phyloP scores from a whole-genome alignment of 352 stramenopile species.

The Phytopythium litorale region DNA sequence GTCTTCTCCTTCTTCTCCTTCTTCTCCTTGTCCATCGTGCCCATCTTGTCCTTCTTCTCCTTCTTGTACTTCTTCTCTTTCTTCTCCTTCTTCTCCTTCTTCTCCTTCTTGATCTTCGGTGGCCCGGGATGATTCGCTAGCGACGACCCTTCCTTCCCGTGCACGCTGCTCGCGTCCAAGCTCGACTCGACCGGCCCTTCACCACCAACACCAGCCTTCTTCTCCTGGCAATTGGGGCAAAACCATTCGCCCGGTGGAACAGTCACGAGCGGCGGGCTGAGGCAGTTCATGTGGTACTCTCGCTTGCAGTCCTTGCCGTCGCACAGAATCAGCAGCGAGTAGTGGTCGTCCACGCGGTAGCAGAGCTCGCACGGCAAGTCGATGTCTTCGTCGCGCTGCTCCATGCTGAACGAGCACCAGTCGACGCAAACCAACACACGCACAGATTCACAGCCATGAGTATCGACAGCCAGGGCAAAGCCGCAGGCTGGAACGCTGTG shows the following conservation, averaged over 20 bases:
- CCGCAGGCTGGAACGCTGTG: background rate
- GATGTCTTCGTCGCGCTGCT: slow-evolving; percentile 51
- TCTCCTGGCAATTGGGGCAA: slow-evolving; percentile 60
- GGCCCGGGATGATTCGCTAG: slow-evolving; percentile 5
- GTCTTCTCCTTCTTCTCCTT: slow-evolving; percentile 53
- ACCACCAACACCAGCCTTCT: slow-evolving; percentile 24
- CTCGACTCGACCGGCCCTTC: slow-evolving; percentile 13
- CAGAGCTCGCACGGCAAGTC: slow-evolving; percentile 83
- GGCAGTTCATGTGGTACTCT: slow-evolving; percentile 86
- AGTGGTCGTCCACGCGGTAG: slow-evolving; percentile 78
- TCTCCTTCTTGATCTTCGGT: slow-evolving; percentile 51
- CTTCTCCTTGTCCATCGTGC: slow-evolving; percentile 27
- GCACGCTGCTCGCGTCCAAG: background rate
- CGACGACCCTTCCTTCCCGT: slow-evolving; percentile 4
- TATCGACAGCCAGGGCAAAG: background rate
- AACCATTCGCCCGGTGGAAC: slow-evolving; percentile 76
- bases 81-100: slow-evolving; percentile 46
- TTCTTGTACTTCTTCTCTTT: too few species aligned
- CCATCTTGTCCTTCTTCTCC: too few species aligned
- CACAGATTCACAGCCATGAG: background rate
- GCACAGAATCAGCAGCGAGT: slow-evolving; percentile 81
- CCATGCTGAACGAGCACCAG: slow-evolving; percentile 38
- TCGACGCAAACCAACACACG: background rate
- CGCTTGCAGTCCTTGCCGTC: slow-evolving; percentile 78
- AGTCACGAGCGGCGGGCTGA: slow-evolving; percentile 53